Evolutionary conservation across 1,284 basidiomycete genomes (phyloP).

Genomic region (Pseudozyma sp.): DNA sequence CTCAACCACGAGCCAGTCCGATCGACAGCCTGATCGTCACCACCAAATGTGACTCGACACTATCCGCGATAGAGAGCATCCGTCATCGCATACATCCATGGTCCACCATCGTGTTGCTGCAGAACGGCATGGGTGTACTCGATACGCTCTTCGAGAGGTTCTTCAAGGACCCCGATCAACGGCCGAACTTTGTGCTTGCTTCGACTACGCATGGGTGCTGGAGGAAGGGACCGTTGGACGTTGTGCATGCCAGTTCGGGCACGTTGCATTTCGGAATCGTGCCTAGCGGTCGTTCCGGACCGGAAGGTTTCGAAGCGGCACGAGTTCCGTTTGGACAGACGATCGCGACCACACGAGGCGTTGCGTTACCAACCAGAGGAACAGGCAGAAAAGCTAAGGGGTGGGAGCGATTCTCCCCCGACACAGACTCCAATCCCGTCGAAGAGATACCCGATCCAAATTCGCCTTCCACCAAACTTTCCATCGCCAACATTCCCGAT

Average conservation of each 20-base stretch:
- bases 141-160: conserved; percentile 78
- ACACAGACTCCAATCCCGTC: conserved; percentile 6
- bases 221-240: conserved; percentile 71
- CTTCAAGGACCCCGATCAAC: conserved; percentile 78
- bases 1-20: conserved; percentile 40
- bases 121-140: conserved; percentile 91
- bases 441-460: conserved; percentile 18
- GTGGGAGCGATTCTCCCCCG: conserved; percentile 41
- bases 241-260: conserved; percentile 82
- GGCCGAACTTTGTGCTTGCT: conserved; percentile 88
- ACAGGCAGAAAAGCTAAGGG: conserved; percentile 12
- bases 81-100: conserved; percentile 76
- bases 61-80: conserved; percentile 75
- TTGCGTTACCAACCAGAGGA: conserved; percentile 4
- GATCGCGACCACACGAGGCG: conserved; percentile 7
- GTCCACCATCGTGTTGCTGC: conserved; percentile 87
- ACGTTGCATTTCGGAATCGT: conserved; percentile 82
- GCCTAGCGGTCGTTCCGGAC: conserved; percentile 72
- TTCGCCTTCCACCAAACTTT: conserved; percentile 36
- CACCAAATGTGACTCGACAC: conserved; percentile 80
- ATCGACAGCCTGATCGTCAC: conserved; percentile 78
- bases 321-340: conserved; percentile 33
- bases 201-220: conserved; percentile 84
- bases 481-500: conserved; percentile 53
- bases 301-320: conserved; percentile 23